A percentile compares a stretch with the other conserved stretches of the same genome.
phyloP scores from a whole-genome alignment of 139 green algal genomes.

The Ettlia oleoabundans region DNA sequence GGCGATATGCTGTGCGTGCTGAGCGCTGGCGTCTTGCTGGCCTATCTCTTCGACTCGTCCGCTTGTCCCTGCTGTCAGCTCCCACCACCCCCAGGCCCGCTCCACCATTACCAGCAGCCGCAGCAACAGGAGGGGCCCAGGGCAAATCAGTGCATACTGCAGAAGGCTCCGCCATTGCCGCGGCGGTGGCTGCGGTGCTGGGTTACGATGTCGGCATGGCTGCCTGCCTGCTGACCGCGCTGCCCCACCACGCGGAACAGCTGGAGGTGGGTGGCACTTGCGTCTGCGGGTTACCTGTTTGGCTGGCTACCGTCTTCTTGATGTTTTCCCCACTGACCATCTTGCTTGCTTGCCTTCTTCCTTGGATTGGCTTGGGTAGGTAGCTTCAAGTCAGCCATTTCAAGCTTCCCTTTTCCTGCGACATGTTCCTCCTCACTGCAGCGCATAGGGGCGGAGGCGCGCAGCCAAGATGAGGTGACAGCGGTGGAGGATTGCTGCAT shows the following conservation, averaged over 20 bases:
- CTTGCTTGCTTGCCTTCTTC: too few species aligned
- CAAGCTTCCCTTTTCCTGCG: too few species aligned
- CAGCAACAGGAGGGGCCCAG: background rate
- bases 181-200: slow-evolving; percentile 28
- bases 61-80: slow-evolving; percentile 35
- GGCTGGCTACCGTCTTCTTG: too few species aligned
- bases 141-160: background rate
- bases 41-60: slow-evolving; percentile 50
- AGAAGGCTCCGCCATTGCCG: background rate
- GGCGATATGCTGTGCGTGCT: slow-evolving; percentile 33
- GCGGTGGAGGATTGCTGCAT: slow-evolving; percentile 39
- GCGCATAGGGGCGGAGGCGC: background rate
- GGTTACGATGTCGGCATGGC: slow-evolving; percentile 28
- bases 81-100: background rate
- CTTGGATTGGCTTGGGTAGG: too few species aligned
- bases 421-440: too few species aligned
- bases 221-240: slow-evolving; percentile 34
- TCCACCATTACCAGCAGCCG: background rate
- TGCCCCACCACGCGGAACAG: slow-evolving; percentile 33
- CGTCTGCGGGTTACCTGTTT: too few species aligned
- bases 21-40: slow-evolving; percentile 51
- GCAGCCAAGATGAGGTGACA: slow-evolving; percentile 19
- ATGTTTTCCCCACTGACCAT: too few species aligned
- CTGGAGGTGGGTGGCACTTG: too few species aligned
- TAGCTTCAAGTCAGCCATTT: too few species aligned